Base-by-base conservation (phyloP, 805 yeast genomes). In the Vanderwaltozyma yarrowii region DNA sequence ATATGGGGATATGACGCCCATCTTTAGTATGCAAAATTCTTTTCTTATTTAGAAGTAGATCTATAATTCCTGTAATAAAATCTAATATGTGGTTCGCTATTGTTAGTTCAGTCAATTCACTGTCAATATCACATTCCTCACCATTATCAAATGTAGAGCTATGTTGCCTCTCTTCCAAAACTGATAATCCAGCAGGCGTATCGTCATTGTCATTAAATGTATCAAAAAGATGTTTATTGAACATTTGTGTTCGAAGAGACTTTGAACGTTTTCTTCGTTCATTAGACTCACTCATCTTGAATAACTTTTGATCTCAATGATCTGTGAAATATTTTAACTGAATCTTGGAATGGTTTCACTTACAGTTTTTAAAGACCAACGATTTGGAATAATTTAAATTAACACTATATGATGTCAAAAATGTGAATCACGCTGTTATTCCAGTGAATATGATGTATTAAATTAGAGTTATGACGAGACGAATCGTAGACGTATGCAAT, bases 1-100 rank as follows among this genome's bases (percentile, higher is more conserved):
- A 62, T 6, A 86, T 56, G 0, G 95, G 95, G n/a, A 88, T 72
- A 26, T 68, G 64, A 43, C 97, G 66, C 2, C 96, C 96, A 32
- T 76, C 70, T 30, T 66, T 68, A 0, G 92, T 70, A 14, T 75
- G 73, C 8, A 75, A 70, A 12, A 65, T 51, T 9, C 67, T 64
- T 19, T 65, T 52, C 12, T 65, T 63, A 27, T 81, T 79, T 26
- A 74, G 38, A 2, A 77, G 26, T 14, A 47, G 24, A 42, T 58
- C 54, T 10, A 51, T 14, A 4, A 45, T 17, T 30, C 39, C 39
- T 3, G 44, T 37, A 24, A 50, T 24, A 5, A 44, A 30, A 16
- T 27, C 29, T 4, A 21, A 21, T 21, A 21, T 21, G 9, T 21
- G 6, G 6, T 6, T 21, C 9, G 9, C 23, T 9, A 9, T 9